These are phyloP conservation scores for Chiua sp. DNA, from an alignment of 1,284 basidiomycete species.

Conservation along the genomic window DNA sequence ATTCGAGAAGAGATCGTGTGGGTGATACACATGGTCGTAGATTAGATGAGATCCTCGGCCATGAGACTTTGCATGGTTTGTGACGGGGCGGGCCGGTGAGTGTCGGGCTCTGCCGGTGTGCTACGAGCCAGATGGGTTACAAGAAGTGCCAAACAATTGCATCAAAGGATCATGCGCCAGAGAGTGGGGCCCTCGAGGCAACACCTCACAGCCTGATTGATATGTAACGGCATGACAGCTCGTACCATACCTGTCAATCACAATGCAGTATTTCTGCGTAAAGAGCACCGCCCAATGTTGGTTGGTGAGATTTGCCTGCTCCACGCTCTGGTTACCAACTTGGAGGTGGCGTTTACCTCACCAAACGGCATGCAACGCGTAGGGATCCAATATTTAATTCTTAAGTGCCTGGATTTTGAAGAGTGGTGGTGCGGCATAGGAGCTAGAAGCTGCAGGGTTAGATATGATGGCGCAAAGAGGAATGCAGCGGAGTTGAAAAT, in stretches of 20 bases:
- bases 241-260: background rate
- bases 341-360: background rate
- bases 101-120: background rate
- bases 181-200: background rate
- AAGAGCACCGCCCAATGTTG: background rate
- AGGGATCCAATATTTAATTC: background rate
- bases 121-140: background rate
- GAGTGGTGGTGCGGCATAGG: background rate
- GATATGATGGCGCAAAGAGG: background rate
- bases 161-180: too few species aligned
- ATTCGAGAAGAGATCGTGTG: background rate
- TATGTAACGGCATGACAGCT: background rate
- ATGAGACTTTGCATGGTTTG: background rate
- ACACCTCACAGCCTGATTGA: background rate
- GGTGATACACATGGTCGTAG: background rate
- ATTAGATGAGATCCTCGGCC: background rate
- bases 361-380: background rate
- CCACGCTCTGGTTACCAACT: background rate
- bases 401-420: background rate
- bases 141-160: background rate
- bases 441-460: background rate
- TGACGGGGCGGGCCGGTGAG: background rate
- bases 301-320: background rate
- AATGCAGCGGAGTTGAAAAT: background rate
- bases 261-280: background rate